These are phyloP conservation scores for Paraphaeosphaeria minitans DNA, from an alignment of 2,329 filamentous ascomycete genomes.

Conservation along the genomic window DNA sequence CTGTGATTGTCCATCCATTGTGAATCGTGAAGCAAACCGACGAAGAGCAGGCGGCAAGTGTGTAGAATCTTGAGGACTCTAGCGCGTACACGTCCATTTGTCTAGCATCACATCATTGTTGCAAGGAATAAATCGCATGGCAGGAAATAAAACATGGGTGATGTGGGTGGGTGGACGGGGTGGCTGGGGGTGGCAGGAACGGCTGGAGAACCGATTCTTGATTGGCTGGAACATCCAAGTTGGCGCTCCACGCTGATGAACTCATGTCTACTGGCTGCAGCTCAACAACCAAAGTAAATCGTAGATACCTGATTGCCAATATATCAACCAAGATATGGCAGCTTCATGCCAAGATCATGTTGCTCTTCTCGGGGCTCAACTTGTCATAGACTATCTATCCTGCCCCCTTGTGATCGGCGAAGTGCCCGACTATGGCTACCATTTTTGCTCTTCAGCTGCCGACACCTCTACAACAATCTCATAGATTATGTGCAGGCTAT, in stretches of 20 bases:
- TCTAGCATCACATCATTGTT: neutral
- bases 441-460: neutral
- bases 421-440: too few species aligned
- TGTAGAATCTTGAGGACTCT: neutral
- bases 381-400: too few species aligned
- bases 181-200: constrained; percentile 8
- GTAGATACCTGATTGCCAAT: neutral
- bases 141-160: neutral
- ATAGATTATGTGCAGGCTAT: neutral
- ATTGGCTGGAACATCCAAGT: constrained; percentile 3
- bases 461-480: neutral
- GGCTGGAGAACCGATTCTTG: neutral
- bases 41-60: neutral
- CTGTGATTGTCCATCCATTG: constrained; percentile 17
- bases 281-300: neutral
- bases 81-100: neutral
- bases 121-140: constrained; percentile 1
- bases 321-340: neutral
- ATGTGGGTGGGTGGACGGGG: neutral
- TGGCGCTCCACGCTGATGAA: neutral
- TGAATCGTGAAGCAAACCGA: neutral
- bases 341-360: neutral
- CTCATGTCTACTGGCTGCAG: neutral
- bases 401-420: neutral
- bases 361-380: neutral